Evolutionary conservation across 495 filamentous ascomycete species (phyloP), one percentile per base, ranked within the genome.

Genomic region (Neurospora sublineolata): DNA sequence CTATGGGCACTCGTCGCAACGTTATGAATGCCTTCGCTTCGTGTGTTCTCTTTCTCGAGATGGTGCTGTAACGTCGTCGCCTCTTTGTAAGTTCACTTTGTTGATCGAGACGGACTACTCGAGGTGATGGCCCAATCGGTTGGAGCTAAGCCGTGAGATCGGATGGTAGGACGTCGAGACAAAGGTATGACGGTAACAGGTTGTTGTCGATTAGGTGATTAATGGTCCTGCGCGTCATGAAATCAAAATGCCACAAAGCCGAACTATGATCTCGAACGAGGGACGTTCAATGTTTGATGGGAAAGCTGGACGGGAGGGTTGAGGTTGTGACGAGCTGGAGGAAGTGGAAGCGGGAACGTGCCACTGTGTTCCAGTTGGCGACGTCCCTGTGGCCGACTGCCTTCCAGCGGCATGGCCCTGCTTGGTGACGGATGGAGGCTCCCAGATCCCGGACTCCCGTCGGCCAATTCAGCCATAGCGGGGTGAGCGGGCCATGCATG

Each of bases 321-420:
- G 6, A 64, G 18, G 52, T 18, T 64, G 23, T 60, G 52, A 60
- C 52, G 27, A 60, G 27, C 23, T 60, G 52, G 52, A 8, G 27
- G 27, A 18, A 16, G 52, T 30, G 23, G 23, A 60, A 30, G n/a
- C 18, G 52, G 46, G 52, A 60, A 30, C 52, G 46, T 60, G 67
- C 71, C 38, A 69, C 67, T 72, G 71, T 58, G 71, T 72, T 72
- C 60, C 67, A 68, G 39, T 68, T 30, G 64, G 71, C 71, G 44
- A 30, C 37, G 58, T 23, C 9, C 33, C 33, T 71, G 64, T 71
- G 70, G 70, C 70, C 52, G 70, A 58, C 46, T 58, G 46, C 46
- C 20, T 58, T 58, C 20, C 46, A 58, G 46, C 46, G 46, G 46
- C 46, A 58, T 58, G 10, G 46, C 46, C 46, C 20, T 27, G 44